Evolutionary conservation across 1,284 basidiomycete genomes (phyloP).

Genomic region (Cryptococcus wingfieldii): DNA sequence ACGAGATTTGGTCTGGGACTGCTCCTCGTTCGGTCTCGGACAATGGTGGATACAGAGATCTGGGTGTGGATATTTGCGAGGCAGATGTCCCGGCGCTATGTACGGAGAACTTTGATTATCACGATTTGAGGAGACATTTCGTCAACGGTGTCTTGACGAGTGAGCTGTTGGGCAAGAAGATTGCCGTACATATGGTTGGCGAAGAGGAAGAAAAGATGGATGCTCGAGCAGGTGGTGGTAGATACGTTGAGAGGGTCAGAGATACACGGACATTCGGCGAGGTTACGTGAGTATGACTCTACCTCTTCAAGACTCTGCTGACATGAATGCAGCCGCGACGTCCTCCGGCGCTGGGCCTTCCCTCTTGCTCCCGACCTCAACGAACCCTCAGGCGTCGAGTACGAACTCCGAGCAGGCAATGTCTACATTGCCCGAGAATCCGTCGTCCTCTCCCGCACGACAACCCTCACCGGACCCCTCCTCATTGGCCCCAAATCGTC

Average conservation of each 20-base stretch:
- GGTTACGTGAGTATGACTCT: constrained; percentile 57
- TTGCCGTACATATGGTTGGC: constrained; percentile 51
- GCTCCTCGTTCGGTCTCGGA: constrained; percentile 19
- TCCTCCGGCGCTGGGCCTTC: constrained; percentile 87
- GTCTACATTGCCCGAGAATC: constrained; percentile 76
- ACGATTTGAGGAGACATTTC: constrained; percentile 85
- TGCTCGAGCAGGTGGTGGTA: constrained; percentile 51
- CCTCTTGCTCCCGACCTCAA: constrained; percentile 92
- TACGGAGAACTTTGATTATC: constrained; percentile 99
- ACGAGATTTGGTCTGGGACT: constrained; percentile 78
- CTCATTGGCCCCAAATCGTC: constrained; percentile 37
- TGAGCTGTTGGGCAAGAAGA: constrained; percentile 91
- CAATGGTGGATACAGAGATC: constrained; percentile 40
- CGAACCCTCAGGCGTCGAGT: constrained; percentile 72
- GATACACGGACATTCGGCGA: constrained; percentile 87
- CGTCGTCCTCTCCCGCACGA: constrained; percentile 65
- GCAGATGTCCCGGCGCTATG: constrained; percentile 78
- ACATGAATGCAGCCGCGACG: constrained; percentile 67
- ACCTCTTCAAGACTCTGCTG: neutral
- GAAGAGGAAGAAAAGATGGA: constrained; percentile 20
- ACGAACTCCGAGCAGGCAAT: constrained; percentile 78
- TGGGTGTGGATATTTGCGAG: constrained; percentile 53
- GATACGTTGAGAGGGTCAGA: constrained; percentile 81
- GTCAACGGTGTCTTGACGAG: constrained; percentile 95
- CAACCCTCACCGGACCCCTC: constrained; percentile 36